Conservation (phyloP, 2,329 filamentous ascomycete genomes). For the Diaporthe sp. region DNA sequence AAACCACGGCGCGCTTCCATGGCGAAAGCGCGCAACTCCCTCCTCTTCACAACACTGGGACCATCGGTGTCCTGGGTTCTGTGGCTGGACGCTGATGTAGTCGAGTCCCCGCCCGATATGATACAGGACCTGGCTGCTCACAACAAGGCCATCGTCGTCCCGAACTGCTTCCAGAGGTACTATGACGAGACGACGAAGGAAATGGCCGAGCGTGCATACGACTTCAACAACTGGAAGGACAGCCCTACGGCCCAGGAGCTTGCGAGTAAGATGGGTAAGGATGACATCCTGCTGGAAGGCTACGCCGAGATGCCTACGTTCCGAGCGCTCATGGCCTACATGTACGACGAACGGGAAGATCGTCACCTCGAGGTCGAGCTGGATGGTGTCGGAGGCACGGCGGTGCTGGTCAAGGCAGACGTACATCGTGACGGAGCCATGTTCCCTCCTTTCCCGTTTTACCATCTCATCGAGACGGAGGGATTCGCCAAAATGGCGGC, state of each 20-base stretch:
- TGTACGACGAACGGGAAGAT: conserved; percentile 73
- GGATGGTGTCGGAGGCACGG: conserved; percentile 94
- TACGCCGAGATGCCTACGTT: conserved; percentile 96
- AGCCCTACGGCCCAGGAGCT: conserved; percentile 83
- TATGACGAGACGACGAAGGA: conserved; percentile 77
- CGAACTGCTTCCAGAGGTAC: conserved; percentile 95
- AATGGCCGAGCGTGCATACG: conserved; percentile 86
- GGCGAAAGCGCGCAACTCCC: conserved; percentile 92
- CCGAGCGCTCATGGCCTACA: conserved; percentile 89
- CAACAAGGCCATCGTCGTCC: conserved; percentile 91
- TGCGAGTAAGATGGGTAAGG: conserved; percentile 84
- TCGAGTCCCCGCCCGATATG: conserved; percentile 86
- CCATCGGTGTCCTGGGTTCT: conserved; percentile 95
- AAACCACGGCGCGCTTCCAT: conserved; percentile 89
- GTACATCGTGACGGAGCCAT: conserved; percentile 98
- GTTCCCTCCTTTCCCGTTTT: conserved; percentile 97
- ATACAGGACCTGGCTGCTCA: conserved; percentile 93
- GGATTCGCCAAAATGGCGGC: conserved; percentile 98
- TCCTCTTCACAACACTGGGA: conserved; percentile 94
- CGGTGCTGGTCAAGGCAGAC: conserved; percentile 93
- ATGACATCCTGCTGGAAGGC: conserved; percentile 94
- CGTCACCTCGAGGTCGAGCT: conserved; percentile 77
- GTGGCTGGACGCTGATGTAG: conserved; percentile 93
- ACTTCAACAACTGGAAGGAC: conserved; percentile 98
- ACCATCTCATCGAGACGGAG: conserved; percentile 97